These are phyloP conservation scores for Aureobasidium subglaciale DNA, from an alignment of 2,329 filamentous ascomycete genomes.

Conservation along the genomic window DNA sequence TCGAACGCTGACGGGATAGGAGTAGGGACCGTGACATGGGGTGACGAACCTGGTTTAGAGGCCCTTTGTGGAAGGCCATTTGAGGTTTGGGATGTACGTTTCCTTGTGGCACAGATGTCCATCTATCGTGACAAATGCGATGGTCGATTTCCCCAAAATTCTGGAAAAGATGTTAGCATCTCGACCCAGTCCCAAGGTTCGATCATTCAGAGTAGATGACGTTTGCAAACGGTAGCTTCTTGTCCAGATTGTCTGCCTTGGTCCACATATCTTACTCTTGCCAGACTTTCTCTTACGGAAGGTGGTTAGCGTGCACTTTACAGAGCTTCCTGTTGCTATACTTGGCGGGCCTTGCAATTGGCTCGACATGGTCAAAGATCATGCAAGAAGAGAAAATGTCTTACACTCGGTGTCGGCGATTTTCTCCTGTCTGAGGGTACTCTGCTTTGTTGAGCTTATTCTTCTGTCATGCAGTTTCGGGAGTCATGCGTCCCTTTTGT, in stretches of 20 bases:
- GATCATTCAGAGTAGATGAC: neutral
- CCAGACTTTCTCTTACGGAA: neutral
- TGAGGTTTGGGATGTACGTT: neutral
- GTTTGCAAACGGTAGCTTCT: neutral
- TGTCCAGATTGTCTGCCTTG: neutral
- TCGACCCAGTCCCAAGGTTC: neutral
- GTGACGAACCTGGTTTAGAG: neutral
- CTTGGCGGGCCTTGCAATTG: constrained; percentile 1
- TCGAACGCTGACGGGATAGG: neutral
- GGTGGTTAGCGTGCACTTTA: neutral
- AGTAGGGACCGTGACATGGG: neutral
- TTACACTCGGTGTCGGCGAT: constrained; percentile 1
- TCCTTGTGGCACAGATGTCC: neutral
- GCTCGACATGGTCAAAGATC: neutral
- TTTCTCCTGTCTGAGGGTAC: neutral
- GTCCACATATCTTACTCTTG: neutral
- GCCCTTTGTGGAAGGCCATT: neutral
- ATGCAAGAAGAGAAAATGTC: neutral
- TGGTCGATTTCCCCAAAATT: neutral
- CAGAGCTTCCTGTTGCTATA: neutral
- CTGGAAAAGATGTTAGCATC: neutral
- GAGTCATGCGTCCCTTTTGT: neutral
- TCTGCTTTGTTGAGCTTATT: neutral
- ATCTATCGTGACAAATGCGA: neutral
- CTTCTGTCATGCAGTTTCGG: neutral